Evolutionary conservation across 495 filamentous ascomycete genomes (phyloP).

Genomic region (Penicillium simplicissimum): DNA sequence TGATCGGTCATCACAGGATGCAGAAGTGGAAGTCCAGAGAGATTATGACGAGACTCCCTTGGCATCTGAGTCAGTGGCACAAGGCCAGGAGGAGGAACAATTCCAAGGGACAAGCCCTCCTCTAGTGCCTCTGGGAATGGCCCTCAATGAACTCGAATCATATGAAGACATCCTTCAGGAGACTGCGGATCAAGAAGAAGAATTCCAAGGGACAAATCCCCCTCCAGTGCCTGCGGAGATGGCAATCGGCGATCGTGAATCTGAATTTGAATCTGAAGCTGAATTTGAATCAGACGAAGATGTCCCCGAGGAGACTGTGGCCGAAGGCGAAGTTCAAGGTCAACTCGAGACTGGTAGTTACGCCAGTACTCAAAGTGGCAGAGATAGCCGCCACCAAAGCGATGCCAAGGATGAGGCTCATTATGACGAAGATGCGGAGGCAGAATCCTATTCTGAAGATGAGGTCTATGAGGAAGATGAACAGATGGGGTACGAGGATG

Average conservation of each 20-base stretch:
- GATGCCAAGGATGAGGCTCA: conserved; percentile 7
- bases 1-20: not conserved
- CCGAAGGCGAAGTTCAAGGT: not conserved
- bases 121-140: not conserved
- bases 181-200: not conserved
- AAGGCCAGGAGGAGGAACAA: not conserved
- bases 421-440: conserved; percentile 18
- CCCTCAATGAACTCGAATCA: not conserved
- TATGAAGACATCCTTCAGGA: not conserved
- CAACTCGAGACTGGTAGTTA: not conserved
- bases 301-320: not conserved
- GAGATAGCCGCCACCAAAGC: not conserved
- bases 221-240: too few relatives aligned
- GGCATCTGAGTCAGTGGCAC: not conserved
- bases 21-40: not conserved
- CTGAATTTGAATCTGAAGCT: too few relatives aligned
- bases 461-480: conserved; percentile 27
- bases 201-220: too few relatives aligned
- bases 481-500: conserved; percentile 4
- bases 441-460: conserved; percentile 9
- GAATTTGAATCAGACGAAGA: not conserved
- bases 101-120: not conserved
- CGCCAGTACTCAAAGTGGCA: not conserved
- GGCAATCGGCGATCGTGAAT: too few relatives aligned
- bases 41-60: not conserved